Conservation (phyloP, 139 green algal genomes). For the Ettlia oleoabundans region DNA sequence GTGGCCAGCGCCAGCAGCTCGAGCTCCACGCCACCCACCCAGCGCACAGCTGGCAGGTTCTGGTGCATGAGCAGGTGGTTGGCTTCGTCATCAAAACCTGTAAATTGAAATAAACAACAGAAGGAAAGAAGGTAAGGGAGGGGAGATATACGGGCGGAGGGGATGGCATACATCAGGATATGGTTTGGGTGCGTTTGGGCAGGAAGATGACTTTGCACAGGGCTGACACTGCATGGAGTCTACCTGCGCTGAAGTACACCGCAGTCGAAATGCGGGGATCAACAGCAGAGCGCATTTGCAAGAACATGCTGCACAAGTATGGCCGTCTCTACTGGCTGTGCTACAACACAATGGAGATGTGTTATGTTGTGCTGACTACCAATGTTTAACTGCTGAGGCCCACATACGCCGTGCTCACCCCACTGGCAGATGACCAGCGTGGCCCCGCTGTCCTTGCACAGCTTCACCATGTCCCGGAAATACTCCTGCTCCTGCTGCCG, state of each 20-base stretch:
- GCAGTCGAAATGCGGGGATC: too few relatives aligned
- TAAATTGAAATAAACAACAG: not conserved
- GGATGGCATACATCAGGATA: too few relatives aligned
- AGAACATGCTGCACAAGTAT: too few relatives aligned
- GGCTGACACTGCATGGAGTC: too few relatives aligned
- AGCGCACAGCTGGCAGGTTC: constrained; percentile 91
- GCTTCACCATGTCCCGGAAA: constrained; percentile 98
- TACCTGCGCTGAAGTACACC: too few relatives aligned
- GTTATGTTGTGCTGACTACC: too few relatives aligned
- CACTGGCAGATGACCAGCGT: constrained; percentile 97
- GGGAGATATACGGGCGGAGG: not conserved
- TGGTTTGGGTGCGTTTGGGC: too few relatives aligned
- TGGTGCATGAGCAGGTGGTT: constrained; percentile 98
- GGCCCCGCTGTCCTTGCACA: constrained; percentile 85
- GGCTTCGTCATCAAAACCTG: constrained; percentile 99
- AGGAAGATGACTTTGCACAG: too few relatives aligned
- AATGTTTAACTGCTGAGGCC: not conserved
- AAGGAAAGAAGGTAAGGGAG: not conserved
- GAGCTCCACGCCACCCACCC: constrained; percentile 98
- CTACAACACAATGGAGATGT: too few relatives aligned
- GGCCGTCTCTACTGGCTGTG: too few relatives aligned
- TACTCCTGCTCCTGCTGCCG: constrained; percentile 91
- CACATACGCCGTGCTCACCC: not conserved
- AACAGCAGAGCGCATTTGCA: too few relatives aligned
- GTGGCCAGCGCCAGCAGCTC: constrained; percentile 99